Evolutionary conservation across 1,284 basidiomycete genomes (phyloP).

Genomic region (Ustilago lituana): DNA sequence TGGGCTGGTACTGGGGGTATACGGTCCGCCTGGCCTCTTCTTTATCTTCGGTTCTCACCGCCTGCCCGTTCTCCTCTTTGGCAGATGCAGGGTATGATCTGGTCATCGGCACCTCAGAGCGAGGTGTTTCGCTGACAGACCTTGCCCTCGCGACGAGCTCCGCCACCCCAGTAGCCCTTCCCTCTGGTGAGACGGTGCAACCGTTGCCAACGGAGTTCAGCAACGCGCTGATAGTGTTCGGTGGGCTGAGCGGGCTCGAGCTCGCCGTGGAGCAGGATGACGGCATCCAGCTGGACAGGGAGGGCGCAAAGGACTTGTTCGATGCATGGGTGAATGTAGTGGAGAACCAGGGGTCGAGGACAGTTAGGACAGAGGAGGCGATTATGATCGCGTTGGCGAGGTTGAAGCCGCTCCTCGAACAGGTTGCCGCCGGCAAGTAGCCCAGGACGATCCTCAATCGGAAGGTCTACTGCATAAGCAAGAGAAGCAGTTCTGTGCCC

Average conservation of each 20-base stretch:
- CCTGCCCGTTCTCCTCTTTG: slow-evolving; percentile 26
- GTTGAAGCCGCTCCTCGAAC: slow-evolving; percentile 43
- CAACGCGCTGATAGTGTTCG: slow-evolving; percentile 62
- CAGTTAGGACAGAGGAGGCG: slow-evolving; percentile 65
- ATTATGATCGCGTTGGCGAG: slow-evolving; percentile 56
- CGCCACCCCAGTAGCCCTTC: slow-evolving; percentile 10
- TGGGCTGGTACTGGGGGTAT: slow-evolving; percentile 66
- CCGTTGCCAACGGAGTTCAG: slow-evolving; percentile 25
- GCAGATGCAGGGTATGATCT: slow-evolving; percentile 59
- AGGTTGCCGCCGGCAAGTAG: slow-evolving; percentile 11
- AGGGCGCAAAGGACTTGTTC: slow-evolving; percentile 60
- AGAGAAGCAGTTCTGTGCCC: too few relatives aligned
- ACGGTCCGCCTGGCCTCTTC: slow-evolving; percentile 52
- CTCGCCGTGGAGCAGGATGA: slow-evolving; percentile 59
- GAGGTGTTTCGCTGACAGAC: slow-evolving; percentile 49
- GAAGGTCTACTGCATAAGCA: too few relatives aligned
- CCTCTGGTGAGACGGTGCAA: slow-evolving; percentile 16
- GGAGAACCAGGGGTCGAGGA: slow-evolving; percentile 62
- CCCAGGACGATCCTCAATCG: background rate
- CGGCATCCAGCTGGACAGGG: slow-evolving; percentile 51
- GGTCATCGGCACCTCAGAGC: slow-evolving; percentile 65
- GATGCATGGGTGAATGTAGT: slow-evolving; percentile 66
- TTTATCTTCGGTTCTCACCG: slow-evolving; percentile 47
- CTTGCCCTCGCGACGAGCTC: slow-evolving; percentile 17
- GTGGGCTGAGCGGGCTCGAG: slow-evolving; percentile 64